Conservation (phyloP, 1,284 basidiomycete genomes). For the Ustilago curta region DNA sequence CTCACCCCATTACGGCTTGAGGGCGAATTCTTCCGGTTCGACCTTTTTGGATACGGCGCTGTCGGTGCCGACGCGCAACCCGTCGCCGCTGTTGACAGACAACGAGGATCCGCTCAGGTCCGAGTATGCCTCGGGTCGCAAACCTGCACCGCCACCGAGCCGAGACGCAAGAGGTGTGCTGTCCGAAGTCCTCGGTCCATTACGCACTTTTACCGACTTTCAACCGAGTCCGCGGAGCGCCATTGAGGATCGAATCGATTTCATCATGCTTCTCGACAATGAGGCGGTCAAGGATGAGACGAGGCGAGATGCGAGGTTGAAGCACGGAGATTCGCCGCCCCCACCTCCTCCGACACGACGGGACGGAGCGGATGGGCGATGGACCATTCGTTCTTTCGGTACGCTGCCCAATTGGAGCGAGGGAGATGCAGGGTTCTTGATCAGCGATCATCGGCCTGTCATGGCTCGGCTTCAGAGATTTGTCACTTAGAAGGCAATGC, state of each 20-base stretch:
- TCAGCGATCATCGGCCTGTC: conserved; percentile 55
- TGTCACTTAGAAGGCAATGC: not conserved
- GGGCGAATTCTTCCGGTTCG: conserved; percentile 21
- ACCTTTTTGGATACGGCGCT: conserved; percentile 49
- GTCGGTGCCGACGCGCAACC: conserved; percentile 31
- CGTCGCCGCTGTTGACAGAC: conserved; percentile 35
- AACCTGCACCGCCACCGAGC: not conserved
- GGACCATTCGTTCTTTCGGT: conserved; percentile 44
- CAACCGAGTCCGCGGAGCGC: conserved; percentile 27
- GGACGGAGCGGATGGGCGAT: conserved; percentile 10
- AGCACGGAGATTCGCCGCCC: conserved; percentile 14
- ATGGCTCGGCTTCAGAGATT: conserved; percentile 36
- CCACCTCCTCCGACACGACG: conserved; percentile 7
- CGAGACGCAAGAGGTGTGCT: conserved; percentile 10
- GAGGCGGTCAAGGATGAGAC: conserved; percentile 38
- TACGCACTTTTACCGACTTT: conserved; percentile 53
- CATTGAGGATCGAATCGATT: conserved; percentile 53
- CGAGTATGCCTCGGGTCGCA: conserved; percentile 25
- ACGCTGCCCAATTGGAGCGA: conserved; percentile 56
- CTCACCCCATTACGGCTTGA: conserved; percentile 37
- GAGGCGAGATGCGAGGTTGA: conserved; percentile 16
- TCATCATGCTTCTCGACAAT: conserved; percentile 50
- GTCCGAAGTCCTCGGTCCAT: conserved; percentile 33
- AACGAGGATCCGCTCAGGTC: conserved; percentile 38
- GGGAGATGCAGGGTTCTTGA: conserved; percentile 51